Evolutionary conservation across 805 yeast genomes (phyloP), one percentile per base, ranked within the genome.

Genomic region (Teunomyces stri): DNA sequence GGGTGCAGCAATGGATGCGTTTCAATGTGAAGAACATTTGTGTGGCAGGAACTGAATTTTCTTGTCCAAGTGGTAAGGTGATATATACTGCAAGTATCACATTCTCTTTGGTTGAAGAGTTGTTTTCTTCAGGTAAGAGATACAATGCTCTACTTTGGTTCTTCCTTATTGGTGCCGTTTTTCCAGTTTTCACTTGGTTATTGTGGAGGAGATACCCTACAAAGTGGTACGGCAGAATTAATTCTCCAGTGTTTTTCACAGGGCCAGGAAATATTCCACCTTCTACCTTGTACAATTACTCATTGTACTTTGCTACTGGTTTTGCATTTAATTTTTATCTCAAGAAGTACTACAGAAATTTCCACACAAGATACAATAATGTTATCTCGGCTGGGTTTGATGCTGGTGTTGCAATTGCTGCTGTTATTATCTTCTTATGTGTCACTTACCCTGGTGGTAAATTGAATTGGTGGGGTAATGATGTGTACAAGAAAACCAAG

Each of bases 91-190:
- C 61, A 12, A 49, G 55, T 10, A 50, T 57, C 27, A 56, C 55
- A 1, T 57, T 78, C 58, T 86, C 91, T 35, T 41, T 65, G 30
- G 44, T 63, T 48, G 50, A 66, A 44, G 28, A 66, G 58, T 51
- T 64, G 62, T 51, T 62, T 59, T 46, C 55, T 38, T 25, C 75
- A 57, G 65, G 60, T 3, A 51, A 54, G 33, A 36, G 64, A 2
- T 66, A 64, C 50, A 49, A 52, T 21, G 65, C 64, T 9, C 52
- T 66, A 27, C 66, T 65, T 47, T 66, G 55, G 52, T 65, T 65
- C 30, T 68, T 68, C 58, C 55, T 68, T 50, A 63, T 68, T 30
- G 72, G 72, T 11, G 58, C 60, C 31, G 50, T 66, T 41, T 50
- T 61, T 60, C 30, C 54, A 58, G 45, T 60, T 61, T 40, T 50